A percentile compares a stretch with the other conserved stretches of the same genome.
These are phyloP conservation scores for Ambrosia artemisiifolia DNA, from an alignment of 129 eudicot genomes.

Conservation along the genomic window DNA sequence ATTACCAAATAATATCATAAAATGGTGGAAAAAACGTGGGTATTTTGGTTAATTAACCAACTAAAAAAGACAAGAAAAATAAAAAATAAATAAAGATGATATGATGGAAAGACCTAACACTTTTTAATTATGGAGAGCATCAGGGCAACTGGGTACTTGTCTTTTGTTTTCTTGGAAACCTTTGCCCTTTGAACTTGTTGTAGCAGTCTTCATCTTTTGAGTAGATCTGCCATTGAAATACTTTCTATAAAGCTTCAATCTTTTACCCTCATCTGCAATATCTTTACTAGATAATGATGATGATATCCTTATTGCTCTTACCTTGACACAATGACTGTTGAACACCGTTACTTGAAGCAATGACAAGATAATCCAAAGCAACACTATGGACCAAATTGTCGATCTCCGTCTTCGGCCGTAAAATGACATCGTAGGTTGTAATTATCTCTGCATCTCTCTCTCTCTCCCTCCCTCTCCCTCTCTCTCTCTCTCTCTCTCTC, in stretches of 20 bases:
- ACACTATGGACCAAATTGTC: conserved; percentile 20
- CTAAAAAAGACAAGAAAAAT: neutral
- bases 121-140: conserved; percentile 78
- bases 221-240: conserved; percentile 43
- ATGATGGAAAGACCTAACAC: neutral
- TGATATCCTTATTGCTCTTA: conserved; percentile 49
- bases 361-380: conserved; percentile 38
- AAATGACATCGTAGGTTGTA: conserved; percentile 22
- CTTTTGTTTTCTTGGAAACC: conserved; percentile 53
- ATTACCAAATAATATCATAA: conserved; percentile 14
- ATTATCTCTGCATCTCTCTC: neutral
- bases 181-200: conserved; percentile 19
- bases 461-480: neutral
- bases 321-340: conserved; percentile 28
- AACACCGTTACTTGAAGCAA: conserved; percentile 41
- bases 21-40: conserved; percentile 68
- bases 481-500: neutral
- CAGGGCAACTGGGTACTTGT: conserved; percentile 90
- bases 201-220: conserved; percentile 17
- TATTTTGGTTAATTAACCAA: conserved; percentile 56
- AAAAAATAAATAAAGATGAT: neutral
- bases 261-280: conserved; percentile 18
- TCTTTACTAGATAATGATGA: conserved; percentile 17
- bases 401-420: conserved; percentile 37
- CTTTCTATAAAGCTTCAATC: conserved; percentile 38